These are phyloP conservation scores for Entoloma clypeatum DNA, from an alignment of 1,284 basidiomycete species.

Conservation along the genomic window DNA sequence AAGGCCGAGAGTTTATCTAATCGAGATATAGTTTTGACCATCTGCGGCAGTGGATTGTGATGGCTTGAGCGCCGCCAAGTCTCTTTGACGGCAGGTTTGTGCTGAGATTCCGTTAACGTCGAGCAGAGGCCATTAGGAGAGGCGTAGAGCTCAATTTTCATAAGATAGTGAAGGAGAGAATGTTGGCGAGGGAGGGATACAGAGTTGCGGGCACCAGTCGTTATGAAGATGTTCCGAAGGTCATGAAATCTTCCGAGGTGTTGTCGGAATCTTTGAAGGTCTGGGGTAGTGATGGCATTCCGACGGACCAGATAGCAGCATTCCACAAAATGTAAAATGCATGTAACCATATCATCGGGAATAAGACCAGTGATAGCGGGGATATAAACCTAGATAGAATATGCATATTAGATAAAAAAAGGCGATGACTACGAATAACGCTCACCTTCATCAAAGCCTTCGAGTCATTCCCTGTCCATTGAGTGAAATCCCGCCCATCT, in stretches of 20 bases:
- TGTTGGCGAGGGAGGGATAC: constrained; percentile 27
- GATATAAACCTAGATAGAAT: constrained; percentile 22
- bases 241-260: constrained; percentile 28
- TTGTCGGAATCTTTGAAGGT: constrained; percentile 23
- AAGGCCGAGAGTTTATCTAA: constrained; percentile 1
- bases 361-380: constrained; percentile 26
- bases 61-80: neutral
- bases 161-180: constrained; percentile 20
- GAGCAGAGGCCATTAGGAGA: constrained; percentile 22
- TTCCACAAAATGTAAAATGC: constrained; percentile 23
- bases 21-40: constrained; percentile 1
- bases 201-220: constrained; percentile 14
- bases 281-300: constrained; percentile 20
- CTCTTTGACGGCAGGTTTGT: constrained; percentile 6
- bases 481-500: constrained; percentile 21
- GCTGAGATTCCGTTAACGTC: constrained; percentile 21
- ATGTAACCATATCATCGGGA: constrained; percentile 21
- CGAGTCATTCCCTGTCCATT: constrained; percentile 28
- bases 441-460: constrained; percentile 25
- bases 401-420: neutral
- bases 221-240: constrained; percentile 29
- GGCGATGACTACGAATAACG: neutral
- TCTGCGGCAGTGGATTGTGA: constrained; percentile 1
- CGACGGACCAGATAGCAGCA: constrained; percentile 25
- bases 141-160: constrained; percentile 20